Percentiles rank a stretch among this genome's conserved stretches.
phyloP scores from a whole-genome alignment of 257 asterid species.

The Petrea volubilis region DNA sequence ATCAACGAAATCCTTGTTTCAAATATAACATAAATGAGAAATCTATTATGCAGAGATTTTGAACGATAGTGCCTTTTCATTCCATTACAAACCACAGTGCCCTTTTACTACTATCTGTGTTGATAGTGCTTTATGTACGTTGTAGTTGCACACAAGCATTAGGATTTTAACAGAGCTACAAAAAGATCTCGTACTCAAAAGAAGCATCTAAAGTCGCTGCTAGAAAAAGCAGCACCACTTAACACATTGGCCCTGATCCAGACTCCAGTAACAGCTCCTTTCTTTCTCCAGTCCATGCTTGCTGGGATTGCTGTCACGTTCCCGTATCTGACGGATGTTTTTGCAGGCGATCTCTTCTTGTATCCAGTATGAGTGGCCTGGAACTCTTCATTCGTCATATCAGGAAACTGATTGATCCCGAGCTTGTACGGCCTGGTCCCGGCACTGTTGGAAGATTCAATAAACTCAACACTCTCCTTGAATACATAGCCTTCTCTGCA shows the following conservation, averaged over 20 bases:
- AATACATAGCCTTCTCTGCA: conserved; percentile 35
- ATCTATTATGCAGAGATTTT: too few relatives aligned
- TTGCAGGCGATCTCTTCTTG: not conserved
- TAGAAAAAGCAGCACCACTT: too few relatives aligned
- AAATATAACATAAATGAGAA: too few relatives aligned
- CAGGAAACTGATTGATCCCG: conserved; percentile 35
- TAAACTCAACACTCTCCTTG: conserved; percentile 34
- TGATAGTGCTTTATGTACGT: too few relatives aligned
- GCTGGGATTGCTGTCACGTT: not conserved
- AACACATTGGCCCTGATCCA: conserved; percentile 27
- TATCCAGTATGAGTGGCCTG: conserved; percentile 19
- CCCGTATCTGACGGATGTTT: conserved; percentile 13
- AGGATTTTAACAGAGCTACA: too few relatives aligned
- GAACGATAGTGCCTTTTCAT: too few relatives aligned
- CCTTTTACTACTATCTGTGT: too few relatives aligned
- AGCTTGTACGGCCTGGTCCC: conserved; percentile 40
- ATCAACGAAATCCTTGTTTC: too few relatives aligned
- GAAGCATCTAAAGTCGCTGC: too few relatives aligned
- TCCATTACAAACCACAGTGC: too few relatives aligned
- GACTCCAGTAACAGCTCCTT: conserved; percentile 30
- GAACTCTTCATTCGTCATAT: conserved; percentile 32
- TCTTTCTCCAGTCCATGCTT: conserved; percentile 22
- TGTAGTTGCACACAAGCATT: too few relatives aligned
- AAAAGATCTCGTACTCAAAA: too few relatives aligned
- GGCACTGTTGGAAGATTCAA: conserved; percentile 34